Percentiles rank a stretch among this genome's conserved stretches.
These are phyloP conservation scores for Onygenales sp. DNA, from an alignment of 2,329 filamentous ascomycete genomes.

Conservation along the genomic window DNA sequence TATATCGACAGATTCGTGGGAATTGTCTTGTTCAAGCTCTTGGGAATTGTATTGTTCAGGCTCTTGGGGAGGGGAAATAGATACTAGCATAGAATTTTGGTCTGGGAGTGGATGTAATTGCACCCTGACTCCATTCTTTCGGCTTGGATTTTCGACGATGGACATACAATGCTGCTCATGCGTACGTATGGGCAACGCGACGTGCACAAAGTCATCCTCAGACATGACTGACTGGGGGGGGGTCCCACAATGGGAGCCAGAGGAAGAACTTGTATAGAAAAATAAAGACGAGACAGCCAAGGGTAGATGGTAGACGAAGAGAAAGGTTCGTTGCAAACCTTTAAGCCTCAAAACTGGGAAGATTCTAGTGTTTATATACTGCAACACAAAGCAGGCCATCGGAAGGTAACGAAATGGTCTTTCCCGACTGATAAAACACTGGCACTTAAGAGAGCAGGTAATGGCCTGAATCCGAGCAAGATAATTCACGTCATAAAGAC, in stretches of 20 bases:
- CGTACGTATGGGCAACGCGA: conserved; percentile 1
- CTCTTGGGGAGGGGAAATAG: conserved; percentile 13
- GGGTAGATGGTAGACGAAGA: too few species aligned
- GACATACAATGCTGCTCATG: not conserved
- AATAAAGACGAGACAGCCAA: not conserved
- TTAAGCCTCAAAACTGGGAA: too few species aligned
- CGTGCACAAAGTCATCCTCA: conserved; percentile 3
- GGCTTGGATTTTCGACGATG: not conserved
- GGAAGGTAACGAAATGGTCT: too few species aligned
- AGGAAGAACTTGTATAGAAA: not conserved
- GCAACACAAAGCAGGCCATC: too few species aligned
- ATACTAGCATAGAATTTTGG: conserved; percentile 13
- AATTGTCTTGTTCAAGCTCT: too few species aligned
- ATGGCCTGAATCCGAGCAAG: too few species aligned
- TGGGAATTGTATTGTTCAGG: conserved; percentile 14
- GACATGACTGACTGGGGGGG: not conserved
- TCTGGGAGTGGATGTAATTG: conserved; percentile 11
- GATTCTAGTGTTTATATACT: too few species aligned
- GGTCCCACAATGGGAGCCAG: not conserved
- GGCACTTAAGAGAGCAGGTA: too few species aligned
- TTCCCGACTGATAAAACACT: too few species aligned
- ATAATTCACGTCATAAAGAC: too few species aligned
- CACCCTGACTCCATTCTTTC: conserved; percentile 2
- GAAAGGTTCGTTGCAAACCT: too few species aligned
- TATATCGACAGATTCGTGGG: too few species aligned